Conservation (phyloP, 2,329 filamentous ascomycete genomes). For the Trichoderma sp. region DNA sequence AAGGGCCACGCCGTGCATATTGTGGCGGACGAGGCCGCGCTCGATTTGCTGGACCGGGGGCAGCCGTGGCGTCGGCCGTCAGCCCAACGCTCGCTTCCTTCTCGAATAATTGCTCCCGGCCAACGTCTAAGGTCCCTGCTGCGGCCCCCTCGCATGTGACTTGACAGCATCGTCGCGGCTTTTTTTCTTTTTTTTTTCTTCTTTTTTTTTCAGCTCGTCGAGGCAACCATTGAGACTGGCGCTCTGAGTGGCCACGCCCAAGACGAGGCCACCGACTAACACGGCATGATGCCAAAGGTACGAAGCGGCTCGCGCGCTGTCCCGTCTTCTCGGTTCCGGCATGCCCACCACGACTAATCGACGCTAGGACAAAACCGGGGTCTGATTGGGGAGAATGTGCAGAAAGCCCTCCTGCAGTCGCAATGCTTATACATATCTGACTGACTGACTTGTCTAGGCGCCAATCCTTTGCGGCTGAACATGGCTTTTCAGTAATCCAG, state of each 20-base stretch:
- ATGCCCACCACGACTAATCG: not conserved
- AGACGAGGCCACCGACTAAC: not conserved
- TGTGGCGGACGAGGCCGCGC: slow-evolving; percentile 7
- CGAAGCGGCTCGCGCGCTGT: not conserved
- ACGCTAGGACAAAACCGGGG: not conserved
- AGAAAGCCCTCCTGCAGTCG: slow-evolving; percentile 2
- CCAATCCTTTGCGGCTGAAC: slow-evolving; percentile 12
- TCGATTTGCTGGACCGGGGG: slow-evolving; percentile 1
- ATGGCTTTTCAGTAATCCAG: not conserved
- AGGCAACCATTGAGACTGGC: not conserved
- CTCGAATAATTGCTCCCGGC: not conserved
- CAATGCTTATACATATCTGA: not conserved
- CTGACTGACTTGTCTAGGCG: not conserved
- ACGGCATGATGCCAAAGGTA: not conserved
- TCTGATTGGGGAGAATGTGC: not conserved
- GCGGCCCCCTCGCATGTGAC: not conserved
- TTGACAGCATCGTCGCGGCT: not conserved
- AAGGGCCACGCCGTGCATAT: slow-evolving; percentile 3
- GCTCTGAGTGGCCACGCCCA: not conserved
- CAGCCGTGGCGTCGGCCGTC: slow-evolving; percentile 5
- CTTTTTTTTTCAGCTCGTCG: not conserved
- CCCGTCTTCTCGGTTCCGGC: not conserved
- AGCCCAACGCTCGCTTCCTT: not conserved
- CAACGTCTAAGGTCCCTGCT: not conserved
- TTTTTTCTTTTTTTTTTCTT: no score